A percentile compares a stretch with the other conserved stretches of the same genome.
Evolutionary conservation across 495 filamentous ascomycete species (phyloP).

Genomic region (Talaromyces ruber): DNA sequence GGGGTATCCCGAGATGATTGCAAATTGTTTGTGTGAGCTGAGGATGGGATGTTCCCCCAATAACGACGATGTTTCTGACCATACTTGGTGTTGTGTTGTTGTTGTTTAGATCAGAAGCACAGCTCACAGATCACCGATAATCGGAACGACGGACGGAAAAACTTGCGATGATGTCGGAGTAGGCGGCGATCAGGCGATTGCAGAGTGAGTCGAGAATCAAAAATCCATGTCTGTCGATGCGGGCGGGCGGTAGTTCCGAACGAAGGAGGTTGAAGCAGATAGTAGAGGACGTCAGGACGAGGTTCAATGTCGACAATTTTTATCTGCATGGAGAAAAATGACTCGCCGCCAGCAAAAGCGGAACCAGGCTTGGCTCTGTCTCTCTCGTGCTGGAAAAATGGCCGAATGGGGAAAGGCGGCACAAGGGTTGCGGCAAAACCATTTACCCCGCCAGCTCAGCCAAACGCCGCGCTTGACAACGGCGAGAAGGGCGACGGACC

Average conservation of each 20-base stretch:
- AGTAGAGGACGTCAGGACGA: background rate
- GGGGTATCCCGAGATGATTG: constrained; percentile 75
- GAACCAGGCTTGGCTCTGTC: constrained; percentile 13
- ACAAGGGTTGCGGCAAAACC: background rate
- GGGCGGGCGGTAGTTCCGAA: background rate
- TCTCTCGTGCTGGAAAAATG: constrained; percentile 4
- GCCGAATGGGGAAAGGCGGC: constrained; percentile 8
- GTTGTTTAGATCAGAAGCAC: background rate
- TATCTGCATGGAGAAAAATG: constrained; percentile 23
- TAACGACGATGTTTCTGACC: constrained; percentile 94
- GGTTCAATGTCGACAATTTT: constrained; percentile 1
- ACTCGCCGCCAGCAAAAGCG: constrained; percentile 21
- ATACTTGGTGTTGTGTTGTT: constrained; percentile 34
- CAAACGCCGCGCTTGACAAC: background rate
- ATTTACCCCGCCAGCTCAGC: background rate
- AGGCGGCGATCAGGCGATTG: background rate
- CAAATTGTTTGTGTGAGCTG: constrained; percentile 78
- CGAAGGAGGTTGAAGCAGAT: background rate
- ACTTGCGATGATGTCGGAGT: background rate
- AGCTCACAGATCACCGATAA: background rate
- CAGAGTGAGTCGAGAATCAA: background rate
- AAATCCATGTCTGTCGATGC: background rate
- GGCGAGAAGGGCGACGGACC: background rate
- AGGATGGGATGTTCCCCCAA: constrained; percentile 89
- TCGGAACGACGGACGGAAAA: background rate